Conservation (phyloP, 805 yeast species). For the Kodamaea hsintzibuensis region DNA sequence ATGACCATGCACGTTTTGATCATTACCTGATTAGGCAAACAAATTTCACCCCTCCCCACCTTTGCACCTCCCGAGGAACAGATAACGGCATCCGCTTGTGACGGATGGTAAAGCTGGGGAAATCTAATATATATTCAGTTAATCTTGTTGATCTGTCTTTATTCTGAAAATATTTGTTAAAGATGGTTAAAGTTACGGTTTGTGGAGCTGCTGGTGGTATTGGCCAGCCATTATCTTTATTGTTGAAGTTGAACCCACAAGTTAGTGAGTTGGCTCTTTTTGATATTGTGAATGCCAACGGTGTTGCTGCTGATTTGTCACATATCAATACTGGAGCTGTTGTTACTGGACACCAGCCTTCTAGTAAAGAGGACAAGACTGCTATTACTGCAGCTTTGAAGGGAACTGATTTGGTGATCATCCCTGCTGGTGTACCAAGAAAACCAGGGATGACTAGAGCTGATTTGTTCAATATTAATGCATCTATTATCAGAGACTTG, state of each 20-base stretch:
- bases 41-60: not conserved
- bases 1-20: not conserved
- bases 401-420: constrained; percentile 41
- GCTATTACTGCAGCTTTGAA: constrained; percentile 39
- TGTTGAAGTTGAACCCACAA: constrained; percentile 40
- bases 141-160: not conserved
- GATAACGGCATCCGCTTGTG: not conserved
- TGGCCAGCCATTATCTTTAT: constrained; percentile 47
- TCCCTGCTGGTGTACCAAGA: constrained; percentile 51
- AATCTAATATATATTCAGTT: not conserved
- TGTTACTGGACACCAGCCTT: constrained; percentile 44
- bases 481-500: constrained; percentile 45
- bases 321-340: constrained; percentile 43
- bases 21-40: not conserved
- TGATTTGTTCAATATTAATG: constrained; percentile 48
- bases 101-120: not conserved
- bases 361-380: constrained; percentile 35
- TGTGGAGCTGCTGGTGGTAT: constrained; percentile 53
- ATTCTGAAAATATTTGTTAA: not conserved
- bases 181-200: constrained; percentile 47
- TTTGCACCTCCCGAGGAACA: not conserved
- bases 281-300: constrained; percentile 46
- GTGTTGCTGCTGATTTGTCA: constrained; percentile 48
- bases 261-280: constrained; percentile 41
- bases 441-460: constrained; percentile 52